Conservation (phyloP, 352 stramenopile genomes). For the Phytophthora boehmeriae region DNA sequence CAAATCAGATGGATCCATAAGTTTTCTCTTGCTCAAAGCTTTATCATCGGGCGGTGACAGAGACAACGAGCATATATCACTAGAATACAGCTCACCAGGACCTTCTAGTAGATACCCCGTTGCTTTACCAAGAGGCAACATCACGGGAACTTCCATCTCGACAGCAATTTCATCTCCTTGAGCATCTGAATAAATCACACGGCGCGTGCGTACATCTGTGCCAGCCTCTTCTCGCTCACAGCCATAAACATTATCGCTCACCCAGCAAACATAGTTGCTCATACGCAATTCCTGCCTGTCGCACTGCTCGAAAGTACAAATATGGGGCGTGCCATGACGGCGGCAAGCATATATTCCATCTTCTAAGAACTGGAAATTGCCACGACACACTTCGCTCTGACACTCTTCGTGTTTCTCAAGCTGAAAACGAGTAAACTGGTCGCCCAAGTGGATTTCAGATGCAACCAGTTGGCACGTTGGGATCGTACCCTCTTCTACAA, state of each 20-base stretch:
- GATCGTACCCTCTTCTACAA: not conserved
- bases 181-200: constrained; percentile 59
- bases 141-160: constrained; percentile 79
- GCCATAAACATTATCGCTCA: constrained; percentile 68
- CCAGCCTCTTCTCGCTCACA: constrained; percentile 61
- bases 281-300: constrained; percentile 56
- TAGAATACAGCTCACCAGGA: constrained; percentile 11
- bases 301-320: constrained; percentile 82
- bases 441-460: constrained; percentile 67
- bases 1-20: constrained; percentile 21
- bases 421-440: constrained; percentile 59
- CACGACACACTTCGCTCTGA: constrained; percentile 35
- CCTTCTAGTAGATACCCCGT: constrained; percentile 69
- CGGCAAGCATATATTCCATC: constrained; percentile 76
- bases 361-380: constrained; percentile 71
- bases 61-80: constrained; percentile 62
- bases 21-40: constrained; percentile 36
- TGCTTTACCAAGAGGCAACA: constrained; percentile 66
- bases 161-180: constrained; percentile 58
- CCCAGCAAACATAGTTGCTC: constrained; percentile 74
- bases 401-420: constrained; percentile 53
- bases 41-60: constrained; percentile 67
- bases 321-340: constrained; percentile 66
- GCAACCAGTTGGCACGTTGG: constrained; percentile 40
- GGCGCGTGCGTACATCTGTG: constrained; percentile 64